A percentile compares a stretch with the other conserved stretches of the same genome.
Evolutionary conservation across 2,329 filamentous ascomycete species (phyloP).

Genomic region (Ascocoryne sarcoides): DNA sequence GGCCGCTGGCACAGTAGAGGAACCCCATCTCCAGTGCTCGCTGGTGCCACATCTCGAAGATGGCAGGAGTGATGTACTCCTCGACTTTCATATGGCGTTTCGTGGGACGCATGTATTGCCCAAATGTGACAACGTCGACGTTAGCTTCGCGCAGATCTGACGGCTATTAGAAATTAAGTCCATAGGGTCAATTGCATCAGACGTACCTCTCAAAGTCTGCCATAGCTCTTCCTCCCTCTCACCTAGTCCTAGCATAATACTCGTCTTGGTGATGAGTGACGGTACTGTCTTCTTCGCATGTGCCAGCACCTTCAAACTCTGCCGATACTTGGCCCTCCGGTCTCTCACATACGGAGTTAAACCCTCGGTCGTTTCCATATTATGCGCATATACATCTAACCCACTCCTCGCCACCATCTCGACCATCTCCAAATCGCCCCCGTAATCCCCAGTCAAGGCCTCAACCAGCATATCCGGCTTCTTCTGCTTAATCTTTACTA

Average conservation of each 20-base stretch:
- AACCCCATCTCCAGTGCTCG: constrained; percentile 92
- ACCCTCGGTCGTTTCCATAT: constrained; percentile 88
- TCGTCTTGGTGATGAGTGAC: constrained; percentile 93
- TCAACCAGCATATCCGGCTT: constrained; percentile 70
- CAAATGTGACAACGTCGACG: constrained; percentile 95
- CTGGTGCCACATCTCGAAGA: constrained; percentile 86
- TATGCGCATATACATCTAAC: constrained; percentile 93
- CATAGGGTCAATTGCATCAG: neutral
- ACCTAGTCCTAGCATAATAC: constrained; percentile 90
- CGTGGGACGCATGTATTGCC: constrained; percentile 99
- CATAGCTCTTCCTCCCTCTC: constrained; percentile 83
- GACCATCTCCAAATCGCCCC: constrained; percentile 80
- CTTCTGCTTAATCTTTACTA: constrained; percentile 86
- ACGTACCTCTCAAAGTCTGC: constrained; percentile 61
- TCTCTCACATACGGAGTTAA: constrained; percentile 87
- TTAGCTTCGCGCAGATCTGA: constrained; percentile 67
- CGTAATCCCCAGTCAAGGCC: constrained; percentile 80
- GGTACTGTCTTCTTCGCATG: constrained; percentile 70
- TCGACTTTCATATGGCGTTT: constrained; percentile 97
- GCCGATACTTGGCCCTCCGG: constrained; percentile 78
- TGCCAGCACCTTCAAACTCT: constrained; percentile 71
- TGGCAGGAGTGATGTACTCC: constrained; percentile 84
- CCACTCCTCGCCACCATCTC: constrained; percentile 75
- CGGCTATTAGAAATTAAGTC: constrained; percentile 9
- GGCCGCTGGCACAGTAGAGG: constrained; percentile 90